These are phyloP conservation scores for Salicornia ramosissima DNA, from an alignment of 148 eudicot genomes.

Conservation along the genomic window DNA sequence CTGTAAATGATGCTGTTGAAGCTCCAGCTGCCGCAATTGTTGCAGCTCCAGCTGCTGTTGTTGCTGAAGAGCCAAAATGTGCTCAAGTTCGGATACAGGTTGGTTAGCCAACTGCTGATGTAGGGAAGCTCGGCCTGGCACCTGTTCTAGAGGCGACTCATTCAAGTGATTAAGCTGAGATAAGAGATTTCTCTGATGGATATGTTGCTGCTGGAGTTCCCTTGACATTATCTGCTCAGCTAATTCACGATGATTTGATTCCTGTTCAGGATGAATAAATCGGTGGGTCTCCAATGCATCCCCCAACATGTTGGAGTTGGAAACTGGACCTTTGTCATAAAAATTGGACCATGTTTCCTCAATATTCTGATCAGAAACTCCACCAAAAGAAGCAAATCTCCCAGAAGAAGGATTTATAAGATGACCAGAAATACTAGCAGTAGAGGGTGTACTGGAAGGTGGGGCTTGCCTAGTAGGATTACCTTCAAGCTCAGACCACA, in stretches of 20 bases:
- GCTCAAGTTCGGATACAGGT: constrained; percentile 63
- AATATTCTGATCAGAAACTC: constrained; percentile 37
- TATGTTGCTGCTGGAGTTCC: constrained; percentile 51
- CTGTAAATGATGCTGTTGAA: constrained; percentile 50
- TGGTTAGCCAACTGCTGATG: constrained; percentile 57
- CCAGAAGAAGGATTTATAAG: constrained; percentile 33
- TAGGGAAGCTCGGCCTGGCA: constrained; percentile 37
- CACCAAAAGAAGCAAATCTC: constrained; percentile 38
- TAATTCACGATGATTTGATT: constrained; percentile 49
- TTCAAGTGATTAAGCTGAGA: constrained; percentile 52
- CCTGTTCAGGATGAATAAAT: constrained; percentile 44
- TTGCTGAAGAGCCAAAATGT: constrained; percentile 67
- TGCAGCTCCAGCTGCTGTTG: constrained; percentile 53
- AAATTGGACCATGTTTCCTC: constrained; percentile 54
- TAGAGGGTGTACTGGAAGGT: constrained; percentile 35
- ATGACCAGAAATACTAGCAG: constrained; percentile 39
- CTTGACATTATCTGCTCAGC: constrained; percentile 54
- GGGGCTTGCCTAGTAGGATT: constrained; percentile 43
- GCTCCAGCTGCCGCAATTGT: constrained; percentile 43
- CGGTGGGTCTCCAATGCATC: constrained; percentile 53
- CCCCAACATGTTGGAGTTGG: constrained; percentile 49
- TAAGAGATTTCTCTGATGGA: constrained; percentile 49
- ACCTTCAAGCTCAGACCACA: constrained; percentile 90
- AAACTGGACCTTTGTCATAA: constrained; percentile 37
- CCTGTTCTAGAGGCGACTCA: constrained; percentile 49